phyloP scores from a whole-genome alignment of 2,329 filamentous ascomycete genomes.

The Aureobasidium melanogenum region DNA sequence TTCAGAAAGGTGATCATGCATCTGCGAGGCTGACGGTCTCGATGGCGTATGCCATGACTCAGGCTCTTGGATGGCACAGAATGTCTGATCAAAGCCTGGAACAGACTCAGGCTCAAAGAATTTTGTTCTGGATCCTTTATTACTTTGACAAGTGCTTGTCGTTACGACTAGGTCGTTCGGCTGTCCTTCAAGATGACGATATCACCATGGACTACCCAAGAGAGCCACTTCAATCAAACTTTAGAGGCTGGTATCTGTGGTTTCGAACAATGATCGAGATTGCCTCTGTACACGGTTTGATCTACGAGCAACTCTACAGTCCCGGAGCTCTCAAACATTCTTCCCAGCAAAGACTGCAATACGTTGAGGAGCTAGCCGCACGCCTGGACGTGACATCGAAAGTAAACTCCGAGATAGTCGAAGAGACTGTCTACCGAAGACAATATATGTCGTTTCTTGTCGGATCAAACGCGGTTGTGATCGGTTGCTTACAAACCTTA shows the following conservation, averaged over 20 bases:
- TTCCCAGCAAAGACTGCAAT: background rate
- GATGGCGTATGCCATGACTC: background rate
- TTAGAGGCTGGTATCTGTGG: background rate
- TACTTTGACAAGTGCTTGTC: background rate
- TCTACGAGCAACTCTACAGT: background rate
- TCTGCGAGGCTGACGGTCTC: background rate
- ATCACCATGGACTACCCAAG: background rate
- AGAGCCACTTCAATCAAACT: background rate
- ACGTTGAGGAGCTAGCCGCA: background rate
- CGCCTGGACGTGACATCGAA: background rate
- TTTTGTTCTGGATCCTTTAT: background rate
- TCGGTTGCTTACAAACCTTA: background rate
- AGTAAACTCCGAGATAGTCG: background rate
- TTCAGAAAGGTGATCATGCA: background rate
- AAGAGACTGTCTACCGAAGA: background rate
- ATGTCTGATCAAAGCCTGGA: background rate
- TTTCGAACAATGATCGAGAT: background rate
- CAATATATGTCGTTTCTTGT: background rate
- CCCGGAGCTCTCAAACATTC: background rate
- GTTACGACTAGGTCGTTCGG: background rate
- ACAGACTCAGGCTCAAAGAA: background rate
- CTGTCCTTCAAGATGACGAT: background rate
- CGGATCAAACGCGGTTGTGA: background rate
- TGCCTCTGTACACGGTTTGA: background rate
- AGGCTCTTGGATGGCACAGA: background rate